Evolutionary conservation across 192 early-diverging fungal genomes (phyloP), one percentile per base, ranked within the genome.

Genomic region (Linnemannia hyalina): DNA sequence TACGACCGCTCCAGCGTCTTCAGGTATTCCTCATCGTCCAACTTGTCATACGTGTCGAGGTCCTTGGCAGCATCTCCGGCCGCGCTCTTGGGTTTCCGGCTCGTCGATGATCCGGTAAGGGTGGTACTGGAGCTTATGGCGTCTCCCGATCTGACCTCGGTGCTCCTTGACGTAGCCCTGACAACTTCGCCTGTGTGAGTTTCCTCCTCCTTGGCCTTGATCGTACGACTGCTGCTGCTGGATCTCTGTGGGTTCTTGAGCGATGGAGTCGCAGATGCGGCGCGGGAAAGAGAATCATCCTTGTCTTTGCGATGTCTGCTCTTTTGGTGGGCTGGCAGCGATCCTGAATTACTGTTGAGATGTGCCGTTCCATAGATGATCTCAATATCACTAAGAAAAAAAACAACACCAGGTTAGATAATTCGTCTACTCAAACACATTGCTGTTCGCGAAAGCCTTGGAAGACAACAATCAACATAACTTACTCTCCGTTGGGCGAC

Each of bases 401-500:
- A 63, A 49, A 77, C 38, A 65, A 57, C 11, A 38, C 0, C 35
- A 68, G 38, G 29, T 72, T 47, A 23, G 70, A 11, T 18, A 83
- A 41, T 40, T 32, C 38, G 68, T 63, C 52, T 0, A 71, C 26
- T 47, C 20, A 44, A 74, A 71, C 55, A 71, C 23, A 26, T 26
- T 26, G 20, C 0, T 15, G 20, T 22, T 18, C 16, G 16, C 49
- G 5, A 18, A 52, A 22, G 15, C 49, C 3, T 52, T 52, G 3
- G 5, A 60, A 60, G 55, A 26, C 23, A 23, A 20, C 1, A 26
- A n/a, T 18, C 18, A 22, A 49, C 49, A 1, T 7, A 13, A 82
- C 89, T 88, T 89, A 93, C 94, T 75, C 70, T 44, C 81, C 87
- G 74, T 96, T 90, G 5, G 92, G 87, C 22, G 93, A 90, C 36